Base-by-base conservation (phyloP, 768 basidiomycete genomes). In the Trametes coccinea region DNA sequence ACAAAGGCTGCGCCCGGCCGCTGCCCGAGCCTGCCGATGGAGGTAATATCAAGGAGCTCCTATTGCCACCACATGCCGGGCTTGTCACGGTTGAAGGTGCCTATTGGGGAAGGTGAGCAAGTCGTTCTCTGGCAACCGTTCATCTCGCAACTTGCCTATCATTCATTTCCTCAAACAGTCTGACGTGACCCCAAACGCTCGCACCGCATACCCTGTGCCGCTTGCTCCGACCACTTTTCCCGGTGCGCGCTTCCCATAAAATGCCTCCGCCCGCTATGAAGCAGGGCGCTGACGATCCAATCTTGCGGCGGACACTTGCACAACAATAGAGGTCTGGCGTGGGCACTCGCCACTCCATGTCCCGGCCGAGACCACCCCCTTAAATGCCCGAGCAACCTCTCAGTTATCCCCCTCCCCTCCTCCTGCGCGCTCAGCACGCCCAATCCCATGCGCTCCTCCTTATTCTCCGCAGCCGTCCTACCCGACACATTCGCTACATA, bases 291-390 rank as follows among this genome's bases (percentile, higher is more conserved):
- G 59, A 61, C 67, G 66, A 70, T 71, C 67, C 64, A 66, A 67
- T 66, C 66, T 66, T 68, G 55, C 65, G 61, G 66, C 63, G 65
- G 64, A 33, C 51, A 4, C 10, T 56, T 39, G 55, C 63, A 59
- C 54, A 67, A 71, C 70, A 71, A 68, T 63, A 71, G 69, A 65
- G 60, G 47, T 11, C 62, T 65, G 67, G 64, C 69, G 66, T 64
- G 66, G 64, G 54, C 60, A 61, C 52, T 57, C 62, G 43, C 50
- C 61, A 52, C 66, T 59, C 56, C 63, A 60, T 58, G 51, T 54
- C 59, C 47, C 40, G 59, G 22, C 52, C 14, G 45, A n/a, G 46
- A 41, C 13, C 41, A 39, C 37, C 34, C 22, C 53, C 22, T 60
- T 55, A 60, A 56, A 64, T 59, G 53, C 54, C 39, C 34, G 27